phyloP scores from a whole-genome alignment of 768 basidiomycete species.

The Kwoniella shandongensis region DNA sequence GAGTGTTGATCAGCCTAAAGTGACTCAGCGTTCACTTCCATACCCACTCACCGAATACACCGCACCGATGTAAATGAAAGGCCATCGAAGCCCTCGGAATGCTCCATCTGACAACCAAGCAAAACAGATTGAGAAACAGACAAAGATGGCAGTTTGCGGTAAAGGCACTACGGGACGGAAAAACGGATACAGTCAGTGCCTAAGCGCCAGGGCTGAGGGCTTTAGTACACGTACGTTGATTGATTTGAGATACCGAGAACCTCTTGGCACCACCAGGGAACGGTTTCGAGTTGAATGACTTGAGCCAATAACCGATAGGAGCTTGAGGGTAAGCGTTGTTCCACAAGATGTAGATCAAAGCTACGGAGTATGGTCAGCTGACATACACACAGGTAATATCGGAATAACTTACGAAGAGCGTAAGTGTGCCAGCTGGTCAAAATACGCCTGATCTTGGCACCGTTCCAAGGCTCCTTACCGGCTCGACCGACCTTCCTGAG shows the following conservation, averaged over 20 bases:
- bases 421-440: slow-evolving; percentile 40
- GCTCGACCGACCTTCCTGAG: slow-evolving; percentile 23
- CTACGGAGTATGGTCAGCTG: slow-evolving; percentile 4
- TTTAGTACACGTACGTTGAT: slow-evolving; percentile 23
- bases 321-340: slow-evolving; percentile 28
- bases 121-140: slow-evolving; percentile 22
- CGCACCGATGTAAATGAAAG: slow-evolving; percentile 33
- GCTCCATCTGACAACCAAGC: slow-evolving; percentile 43
- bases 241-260: slow-evolving; percentile 37
- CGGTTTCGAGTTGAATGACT: slow-evolving; percentile 37
- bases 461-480: slow-evolving; percentile 26
- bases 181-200: neutral
- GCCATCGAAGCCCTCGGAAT: slow-evolving; percentile 35
- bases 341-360: slow-evolving; percentile 30
- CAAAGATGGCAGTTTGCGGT: slow-evolving; percentile 27
- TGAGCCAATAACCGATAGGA: slow-evolving; percentile 39
- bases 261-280: slow-evolving; percentile 23
- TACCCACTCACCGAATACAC: slow-evolving; percentile 17
- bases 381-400: neutral
- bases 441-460: slow-evolving; percentile 20
- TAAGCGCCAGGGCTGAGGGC: neutral
- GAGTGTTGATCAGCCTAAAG: neutral
- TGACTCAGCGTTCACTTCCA: neutral
- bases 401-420: slow-evolving; percentile 22
- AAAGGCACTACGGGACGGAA: slow-evolving; percentile 21